phyloP scores from a whole-genome alignment of 2,329 filamentous ascomycete species.

The Aspergillus persii region DNA sequence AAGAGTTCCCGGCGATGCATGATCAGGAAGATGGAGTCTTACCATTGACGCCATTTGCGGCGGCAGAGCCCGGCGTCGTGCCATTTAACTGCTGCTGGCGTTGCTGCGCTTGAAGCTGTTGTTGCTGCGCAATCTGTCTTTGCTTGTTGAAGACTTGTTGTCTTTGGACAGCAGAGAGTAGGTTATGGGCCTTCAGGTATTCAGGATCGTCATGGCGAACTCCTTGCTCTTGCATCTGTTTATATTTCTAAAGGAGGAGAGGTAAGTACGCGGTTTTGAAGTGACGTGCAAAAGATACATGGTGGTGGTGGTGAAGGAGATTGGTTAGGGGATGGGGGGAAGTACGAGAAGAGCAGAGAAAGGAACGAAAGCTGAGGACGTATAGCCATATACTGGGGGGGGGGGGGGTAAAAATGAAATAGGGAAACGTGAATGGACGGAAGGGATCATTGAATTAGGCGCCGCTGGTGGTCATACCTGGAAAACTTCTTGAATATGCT shows the following conservation, averaged over 20 bases:
- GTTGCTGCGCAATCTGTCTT: constrained; percentile 47
- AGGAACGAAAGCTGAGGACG: background rate
- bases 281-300: background rate
- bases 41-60: constrained; percentile 45
- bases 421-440: background rate
- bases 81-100: constrained; percentile 50
- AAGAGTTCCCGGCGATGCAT: background rate
- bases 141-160: constrained; percentile 59
- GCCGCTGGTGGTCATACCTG: constrained; percentile 38
- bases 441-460: background rate
- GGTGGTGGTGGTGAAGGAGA: background rate
- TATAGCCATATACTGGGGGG: no score
- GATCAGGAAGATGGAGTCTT: constrained; percentile 13
- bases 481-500: constrained; percentile 73
- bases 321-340: background rate
- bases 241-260: constrained; percentile 65
- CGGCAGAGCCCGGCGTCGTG: constrained; percentile 25
- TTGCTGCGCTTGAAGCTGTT: constrained; percentile 38
- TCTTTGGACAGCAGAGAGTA: constrained; percentile 69
- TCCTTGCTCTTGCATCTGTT: constrained; percentile 82
- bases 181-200: constrained; percentile 75
- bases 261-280: background rate
- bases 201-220: constrained; percentile 82
- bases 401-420: no score
- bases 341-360: background rate